Evolutionary conservation across 1,284 basidiomycete species (phyloP).

Genomic region (Farysia itapuensis): DNA sequence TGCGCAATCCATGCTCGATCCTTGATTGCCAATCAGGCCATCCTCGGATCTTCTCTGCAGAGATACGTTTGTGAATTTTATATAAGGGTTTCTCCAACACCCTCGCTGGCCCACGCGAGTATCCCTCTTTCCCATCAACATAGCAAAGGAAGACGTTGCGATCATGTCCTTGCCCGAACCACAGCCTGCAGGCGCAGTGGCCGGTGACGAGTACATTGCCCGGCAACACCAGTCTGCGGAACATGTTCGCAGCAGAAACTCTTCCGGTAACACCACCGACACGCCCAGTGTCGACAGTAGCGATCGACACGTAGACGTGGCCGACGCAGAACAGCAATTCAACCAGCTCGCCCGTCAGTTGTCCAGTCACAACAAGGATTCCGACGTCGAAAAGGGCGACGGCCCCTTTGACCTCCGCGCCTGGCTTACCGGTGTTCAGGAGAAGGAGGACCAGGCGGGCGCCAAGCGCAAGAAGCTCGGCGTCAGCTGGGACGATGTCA

Average conservation of each 20-base stretch:
- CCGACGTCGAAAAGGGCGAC: conserved; percentile 18
- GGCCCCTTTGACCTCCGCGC: conserved; percentile 21
- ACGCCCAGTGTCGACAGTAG: conserved; percentile 5
- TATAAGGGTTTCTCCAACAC: too few species aligned
- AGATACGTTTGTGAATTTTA: too few species aligned
- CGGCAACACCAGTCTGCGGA: conserved; percentile 7
- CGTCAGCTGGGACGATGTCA: conserved; percentile 35
- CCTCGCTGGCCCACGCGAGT: too few species aligned
- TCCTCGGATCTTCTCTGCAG: too few species aligned
- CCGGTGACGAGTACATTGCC: conserved; percentile 24
- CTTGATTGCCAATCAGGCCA: too few species aligned
- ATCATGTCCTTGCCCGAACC: background rate
- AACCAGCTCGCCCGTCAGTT: conserved; percentile 26
- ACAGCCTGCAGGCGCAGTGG: conserved; percentile 3
- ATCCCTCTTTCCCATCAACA: too few species aligned
- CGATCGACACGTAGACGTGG: conserved; percentile 25
- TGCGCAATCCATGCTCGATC: too few species aligned
- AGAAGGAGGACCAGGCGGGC: conserved; percentile 22
- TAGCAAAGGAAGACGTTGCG: too few species aligned
- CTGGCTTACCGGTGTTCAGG: conserved; percentile 22
- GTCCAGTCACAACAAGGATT: conserved; percentile 9
- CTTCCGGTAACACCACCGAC: conserved; percentile 7
- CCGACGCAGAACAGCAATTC: conserved; percentile 24
- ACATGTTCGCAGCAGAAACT: too few species aligned
- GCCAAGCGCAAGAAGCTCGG: conserved; percentile 37